Conservation (phyloP, 257 asterid genomes). For the Thymus quinquecostatus region DNA sequence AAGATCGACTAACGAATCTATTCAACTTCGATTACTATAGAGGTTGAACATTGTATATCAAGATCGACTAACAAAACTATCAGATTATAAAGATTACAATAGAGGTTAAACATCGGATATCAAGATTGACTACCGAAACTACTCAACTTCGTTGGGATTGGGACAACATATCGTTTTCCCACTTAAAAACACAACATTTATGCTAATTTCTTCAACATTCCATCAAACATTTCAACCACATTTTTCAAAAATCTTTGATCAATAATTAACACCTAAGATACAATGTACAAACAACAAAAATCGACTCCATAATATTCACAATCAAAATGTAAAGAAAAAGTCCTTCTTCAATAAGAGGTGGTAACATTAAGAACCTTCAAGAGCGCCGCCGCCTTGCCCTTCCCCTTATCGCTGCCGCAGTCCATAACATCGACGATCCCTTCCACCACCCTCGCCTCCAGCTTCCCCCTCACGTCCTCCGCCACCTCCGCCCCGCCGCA, state of each 20-base stretch:
- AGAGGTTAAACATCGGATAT: too few relatives aligned
- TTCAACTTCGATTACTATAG: too few relatives aligned
- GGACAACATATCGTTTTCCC: too few relatives aligned
- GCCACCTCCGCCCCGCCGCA: slow-evolving; percentile 69
- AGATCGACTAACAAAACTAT: too few relatives aligned
- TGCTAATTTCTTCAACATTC: not conserved
- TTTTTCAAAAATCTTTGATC: not conserved
- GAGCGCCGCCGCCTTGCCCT: slow-evolving; percentile 59
- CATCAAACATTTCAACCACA: slow-evolving; percentile 17
- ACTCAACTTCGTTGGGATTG: too few relatives aligned
- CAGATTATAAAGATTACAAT: too few relatives aligned
- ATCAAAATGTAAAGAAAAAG: too few relatives aligned
- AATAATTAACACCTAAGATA: not conserved
- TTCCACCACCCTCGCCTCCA: slow-evolving; percentile 64
- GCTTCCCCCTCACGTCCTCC: slow-evolving; percentile 48
- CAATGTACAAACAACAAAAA: slow-evolving; percentile 7
- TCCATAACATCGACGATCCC: slow-evolving; percentile 76
- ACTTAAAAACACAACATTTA: too few relatives aligned
- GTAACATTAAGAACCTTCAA: slow-evolving; percentile 54
- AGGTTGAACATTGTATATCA: too few relatives aligned
- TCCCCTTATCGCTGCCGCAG: slow-evolving; percentile 79
- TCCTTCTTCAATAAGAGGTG: slow-evolving; percentile 38
- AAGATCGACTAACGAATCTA: too few relatives aligned
- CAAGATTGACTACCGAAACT: too few relatives aligned
- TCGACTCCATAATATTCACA: slow-evolving; percentile 30